phyloP scores from a whole-genome alignment of 2,329 filamentous ascomycete genomes.

The Chrysosphaeria jannelii region DNA sequence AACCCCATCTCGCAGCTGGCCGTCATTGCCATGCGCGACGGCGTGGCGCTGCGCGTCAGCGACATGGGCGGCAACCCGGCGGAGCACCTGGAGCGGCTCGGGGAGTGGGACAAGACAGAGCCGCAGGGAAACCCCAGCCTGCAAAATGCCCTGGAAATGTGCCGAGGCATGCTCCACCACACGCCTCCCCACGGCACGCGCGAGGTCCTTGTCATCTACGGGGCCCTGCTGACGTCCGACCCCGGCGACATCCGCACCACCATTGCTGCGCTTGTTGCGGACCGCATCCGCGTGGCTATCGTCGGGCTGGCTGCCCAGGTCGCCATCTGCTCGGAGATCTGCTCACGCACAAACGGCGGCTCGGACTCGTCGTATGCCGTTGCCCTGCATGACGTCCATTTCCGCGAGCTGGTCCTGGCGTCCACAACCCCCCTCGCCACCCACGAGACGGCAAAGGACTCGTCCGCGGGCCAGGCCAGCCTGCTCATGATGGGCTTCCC shows the following conservation, averaged over 20 bases:
- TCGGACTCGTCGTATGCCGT: constrained; percentile 40
- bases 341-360: constrained; percentile 47
- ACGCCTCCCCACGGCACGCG: constrained; percentile 78
- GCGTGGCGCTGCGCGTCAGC: constrained; percentile 57
- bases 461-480: constrained; percentile 13
- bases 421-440: constrained; percentile 74
- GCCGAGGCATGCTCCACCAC: constrained; percentile 69
- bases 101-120: constrained; percentile 32
- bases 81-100: constrained; percentile 55
- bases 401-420: constrained; percentile 63
- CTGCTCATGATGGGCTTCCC: constrained; percentile 97
- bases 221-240: constrained; percentile 67
- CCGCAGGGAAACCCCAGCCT: constrained; percentile 50
- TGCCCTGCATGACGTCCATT: constrained; percentile 64
- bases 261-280: constrained; percentile 43
- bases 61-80: constrained; percentile 78
- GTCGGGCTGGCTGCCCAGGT: constrained; percentile 80
- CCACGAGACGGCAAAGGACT: not conserved
- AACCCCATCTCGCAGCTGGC: constrained; percentile 93
- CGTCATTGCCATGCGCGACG: constrained; percentile 78
- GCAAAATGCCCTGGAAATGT: constrained; percentile 92
- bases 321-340: constrained; percentile 73
- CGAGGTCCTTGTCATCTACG: constrained; percentile 76
- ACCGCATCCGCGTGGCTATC: constrained; percentile 65
- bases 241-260: constrained; percentile 89